Conservation (phyloP, 73 alveolate genomes). For the Vitrella brassicaformis region DNA sequence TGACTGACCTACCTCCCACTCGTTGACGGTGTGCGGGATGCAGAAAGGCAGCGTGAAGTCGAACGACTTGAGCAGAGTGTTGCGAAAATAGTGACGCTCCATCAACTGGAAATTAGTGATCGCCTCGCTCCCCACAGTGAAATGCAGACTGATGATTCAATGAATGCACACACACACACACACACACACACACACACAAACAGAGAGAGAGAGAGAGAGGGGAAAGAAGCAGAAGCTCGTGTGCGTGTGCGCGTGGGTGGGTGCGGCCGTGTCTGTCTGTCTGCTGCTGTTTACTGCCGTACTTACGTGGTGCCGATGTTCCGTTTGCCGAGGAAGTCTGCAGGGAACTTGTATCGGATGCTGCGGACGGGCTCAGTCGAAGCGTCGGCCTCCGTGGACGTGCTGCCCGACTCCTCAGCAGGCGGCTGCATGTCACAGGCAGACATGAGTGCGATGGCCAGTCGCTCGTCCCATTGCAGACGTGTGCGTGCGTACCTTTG, state of each 20-base stretch:
- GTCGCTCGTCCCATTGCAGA: slow-evolving; percentile 18
- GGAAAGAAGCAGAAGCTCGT: not conserved
- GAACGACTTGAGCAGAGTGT: slow-evolving; percentile 36
- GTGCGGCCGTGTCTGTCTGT: not conserved
- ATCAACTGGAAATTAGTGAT: slow-evolving; percentile 44
- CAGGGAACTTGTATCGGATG: slow-evolving; percentile 42
- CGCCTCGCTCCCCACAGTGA: slow-evolving; percentile 50
- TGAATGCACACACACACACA: not conserved
- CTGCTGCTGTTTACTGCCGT: too few species aligned
- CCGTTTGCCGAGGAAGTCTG: slow-evolving; percentile 40
- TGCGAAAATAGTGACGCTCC: slow-evolving; percentile 61
- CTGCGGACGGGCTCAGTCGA: too few species aligned
- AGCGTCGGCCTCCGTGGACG: slow-evolving; percentile 32
- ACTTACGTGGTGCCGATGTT: slow-evolving; percentile 44
- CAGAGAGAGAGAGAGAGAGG: not conserved
- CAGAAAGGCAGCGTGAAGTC: slow-evolving; percentile 51
- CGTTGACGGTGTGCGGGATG: slow-evolving; percentile 49
- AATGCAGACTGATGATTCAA: slow-evolving; percentile 14
- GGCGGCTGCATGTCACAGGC: not conserved
- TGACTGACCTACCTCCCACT: slow-evolving; percentile 18
- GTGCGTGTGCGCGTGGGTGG: not conserved
- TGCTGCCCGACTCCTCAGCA: not conserved
- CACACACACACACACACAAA: not conserved
- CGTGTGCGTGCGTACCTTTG: slow-evolving; percentile 39
- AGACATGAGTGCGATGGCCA: not conserved